Evolutionary conservation across 108 stramenopile genomes (phyloP).

Genomic region (Fragilaria radians): DNA sequence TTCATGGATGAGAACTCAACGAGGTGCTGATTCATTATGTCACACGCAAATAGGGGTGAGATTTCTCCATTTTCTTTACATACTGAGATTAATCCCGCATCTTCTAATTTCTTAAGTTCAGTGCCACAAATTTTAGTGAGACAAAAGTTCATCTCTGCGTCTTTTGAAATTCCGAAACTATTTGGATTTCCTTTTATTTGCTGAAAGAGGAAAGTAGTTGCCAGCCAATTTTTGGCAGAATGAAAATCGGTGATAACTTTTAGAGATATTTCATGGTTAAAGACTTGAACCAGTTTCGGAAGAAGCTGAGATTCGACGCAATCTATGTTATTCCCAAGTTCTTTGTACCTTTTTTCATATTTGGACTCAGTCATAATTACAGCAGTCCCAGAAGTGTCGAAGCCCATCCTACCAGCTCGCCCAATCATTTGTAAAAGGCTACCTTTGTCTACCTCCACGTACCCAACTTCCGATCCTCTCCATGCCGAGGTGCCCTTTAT

Average conservation of each 20-base stretch:
- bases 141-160: not conserved
- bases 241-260: constrained; percentile 47
- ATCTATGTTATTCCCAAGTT: constrained; percentile 38
- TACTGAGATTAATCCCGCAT: constrained; percentile 8
- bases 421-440: constrained; percentile 96
- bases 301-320: constrained; percentile 62
- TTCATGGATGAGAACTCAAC: constrained; percentile 67
- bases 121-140: not conserved
- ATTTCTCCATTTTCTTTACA: constrained; percentile 16
- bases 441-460: constrained; percentile 76
- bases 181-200: constrained; percentile 39
- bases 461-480: constrained; percentile 74
- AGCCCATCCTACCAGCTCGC: constrained; percentile 93
- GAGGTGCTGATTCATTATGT: constrained; percentile 74
- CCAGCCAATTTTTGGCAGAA: constrained; percentile 58
- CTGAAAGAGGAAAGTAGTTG: constrained; percentile 53
- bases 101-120: constrained; percentile 1
- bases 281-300: constrained; percentile 53
- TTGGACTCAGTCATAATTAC: constrained; percentile 77
- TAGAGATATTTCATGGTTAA: constrained; percentile 83
- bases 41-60: constrained; percentile 30
- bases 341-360: constrained; percentile 31
- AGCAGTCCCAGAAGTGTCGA: constrained; percentile 89
- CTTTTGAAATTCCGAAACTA: constrained; percentile 23
- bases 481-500: constrained; percentile 90